Percentiles rank a stretch among this genome's conserved stretches.
These are phyloP conservation scores for Astrothelium macrocarpum DNA, from an alignment of 495 filamentous ascomycete genomes.

Conservation along the genomic window DNA sequence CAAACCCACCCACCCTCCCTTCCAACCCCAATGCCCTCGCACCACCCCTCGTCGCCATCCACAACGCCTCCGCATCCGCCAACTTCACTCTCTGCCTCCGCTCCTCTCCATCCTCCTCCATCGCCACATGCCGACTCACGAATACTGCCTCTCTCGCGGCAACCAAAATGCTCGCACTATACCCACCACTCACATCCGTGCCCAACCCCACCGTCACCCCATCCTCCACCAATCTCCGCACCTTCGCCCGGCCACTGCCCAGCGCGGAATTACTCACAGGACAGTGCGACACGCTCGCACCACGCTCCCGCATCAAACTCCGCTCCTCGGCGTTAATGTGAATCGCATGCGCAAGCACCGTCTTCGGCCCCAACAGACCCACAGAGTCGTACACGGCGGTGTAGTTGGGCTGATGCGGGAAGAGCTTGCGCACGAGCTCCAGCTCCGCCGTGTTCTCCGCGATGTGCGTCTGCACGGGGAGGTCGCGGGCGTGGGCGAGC, in stretches of 20 bases:
- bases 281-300: slow-evolving; percentile 70
- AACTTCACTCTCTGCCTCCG: slow-evolving; percentile 49
- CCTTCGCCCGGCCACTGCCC: slow-evolving; percentile 60
- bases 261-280: slow-evolving; percentile 76
- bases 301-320: slow-evolving; percentile 47
- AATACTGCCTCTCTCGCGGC: slow-evolving; percentile 68
- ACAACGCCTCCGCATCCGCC: slow-evolving; percentile 77
- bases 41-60: slow-evolving; percentile 72
- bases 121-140: slow-evolving; percentile 57
- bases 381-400: slow-evolving; percentile 67
- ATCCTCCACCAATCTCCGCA: slow-evolving; percentile 60
- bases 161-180: slow-evolving; percentile 65
- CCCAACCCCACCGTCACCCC: slow-evolving; percentile 76
- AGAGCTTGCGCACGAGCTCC: slow-evolving; percentile 56
- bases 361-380: slow-evolving; percentile 58
- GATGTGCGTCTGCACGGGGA: slow-evolving; percentile 86
- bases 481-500: slow-evolving; percentile 46
- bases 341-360: slow-evolving; percentile 79
- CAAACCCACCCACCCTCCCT: slow-evolving; percentile 63
- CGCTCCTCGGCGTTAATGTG: slow-evolving; percentile 60
- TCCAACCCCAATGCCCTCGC: slow-evolving; percentile 65
- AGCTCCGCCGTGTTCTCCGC: slow-evolving; percentile 72
- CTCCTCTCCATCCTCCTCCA: slow-evolving; percentile 36
- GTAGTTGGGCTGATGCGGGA: slow-evolving; percentile 57
- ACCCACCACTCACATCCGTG: slow-evolving; percentile 84